Base-by-base conservation (phyloP, 306 rosid genomes). In the Sphenostylis stenocarpa region DNA sequence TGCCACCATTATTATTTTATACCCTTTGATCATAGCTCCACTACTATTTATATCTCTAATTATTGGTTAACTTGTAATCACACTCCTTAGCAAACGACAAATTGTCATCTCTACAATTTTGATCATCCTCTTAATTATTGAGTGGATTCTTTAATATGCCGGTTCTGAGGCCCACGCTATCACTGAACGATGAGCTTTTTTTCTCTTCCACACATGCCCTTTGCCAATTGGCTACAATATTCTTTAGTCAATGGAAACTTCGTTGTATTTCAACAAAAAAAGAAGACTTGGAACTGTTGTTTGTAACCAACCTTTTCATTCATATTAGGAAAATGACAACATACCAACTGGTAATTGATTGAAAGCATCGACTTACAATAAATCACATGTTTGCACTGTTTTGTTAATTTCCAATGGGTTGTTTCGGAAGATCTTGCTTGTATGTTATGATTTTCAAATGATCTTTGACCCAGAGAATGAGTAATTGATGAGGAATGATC, bases 321-420 rank as follows among this genome's bases (percentile, higher is more conserved):
- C 67, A 56, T 58, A 68, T 74, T 41, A 52, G 58, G 73, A 69
- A 52, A 61, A 19, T 44, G 84, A 74, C 84, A 73, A 41, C 57
- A 53, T 67, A 80, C 55, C 82, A 67, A 80, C 33, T 7, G n/a
- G 45, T 63, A 72, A 29, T 74, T 75, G 43, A 63, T 81, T 70
- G 73, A 77, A 65, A 74, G 65, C 77, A 83, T 77, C 67, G 55
- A 71, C 38, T 82, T 85, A 65, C 73, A 71, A 69, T 77, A 72
- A 63, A 9, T 9, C 26, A 62, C 39, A 19, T 28, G 72, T 33
- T 55, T 34, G 36, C 45, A 53, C 73, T 63, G 24, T 17, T 76
- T 48, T 36, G 75, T 28, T 57, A 19, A 34, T 55, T 57, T 45
- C 12, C 28, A 38, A 21, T 67, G 48, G 43, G 69, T 17, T 79